Evolutionary conservation across 345 rosid genomes (phyloP).

Genomic region (Populus nigra): DNA sequence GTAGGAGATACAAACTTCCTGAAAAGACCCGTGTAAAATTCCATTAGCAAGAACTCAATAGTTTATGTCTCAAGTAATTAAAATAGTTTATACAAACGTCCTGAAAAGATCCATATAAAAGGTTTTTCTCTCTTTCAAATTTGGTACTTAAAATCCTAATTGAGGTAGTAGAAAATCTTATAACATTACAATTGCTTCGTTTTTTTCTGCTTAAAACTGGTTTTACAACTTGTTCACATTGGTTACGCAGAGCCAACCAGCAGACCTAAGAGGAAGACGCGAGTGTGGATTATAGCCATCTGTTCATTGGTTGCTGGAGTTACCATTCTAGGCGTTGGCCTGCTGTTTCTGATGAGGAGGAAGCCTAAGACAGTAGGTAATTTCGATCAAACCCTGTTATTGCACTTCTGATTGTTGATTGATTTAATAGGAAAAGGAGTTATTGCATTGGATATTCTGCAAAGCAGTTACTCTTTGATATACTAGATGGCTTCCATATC

Average conservation of each 20-base stretch:
- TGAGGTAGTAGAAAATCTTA: not conserved
- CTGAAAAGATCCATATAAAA: no score
- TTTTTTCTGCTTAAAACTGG: not conserved
- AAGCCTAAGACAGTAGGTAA: constrained; percentile 15
- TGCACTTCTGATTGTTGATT: not conserved
- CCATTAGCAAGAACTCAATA: not conserved
- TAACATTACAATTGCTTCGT: not conserved
- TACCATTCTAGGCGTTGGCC: not conserved
- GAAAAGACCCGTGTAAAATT: not conserved
- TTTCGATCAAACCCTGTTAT: not conserved
- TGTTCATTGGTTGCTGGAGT: constrained; percentile 1
- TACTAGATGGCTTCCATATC: not conserved
- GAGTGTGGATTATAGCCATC: constrained; percentile 15
- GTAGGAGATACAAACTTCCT: not conserved
- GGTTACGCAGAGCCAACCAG: not conserved
- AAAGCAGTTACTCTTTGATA: not conserved
- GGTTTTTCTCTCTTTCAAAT: not conserved
- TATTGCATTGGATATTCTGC: not conserved
- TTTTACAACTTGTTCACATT: not conserved
- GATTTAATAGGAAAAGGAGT: not conserved
- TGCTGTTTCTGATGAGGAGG: constrained; percentile 10
- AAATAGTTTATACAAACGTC: no score
- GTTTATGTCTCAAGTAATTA: not conserved
- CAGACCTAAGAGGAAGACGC: constrained; percentile 3
- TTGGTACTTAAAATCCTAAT: not conserved